Evolutionary conservation across 2,329 filamentous ascomycete genomes (phyloP), one percentile per base, ranked within the genome.

Genomic region (Phyllosticta citriasiana): DNA sequence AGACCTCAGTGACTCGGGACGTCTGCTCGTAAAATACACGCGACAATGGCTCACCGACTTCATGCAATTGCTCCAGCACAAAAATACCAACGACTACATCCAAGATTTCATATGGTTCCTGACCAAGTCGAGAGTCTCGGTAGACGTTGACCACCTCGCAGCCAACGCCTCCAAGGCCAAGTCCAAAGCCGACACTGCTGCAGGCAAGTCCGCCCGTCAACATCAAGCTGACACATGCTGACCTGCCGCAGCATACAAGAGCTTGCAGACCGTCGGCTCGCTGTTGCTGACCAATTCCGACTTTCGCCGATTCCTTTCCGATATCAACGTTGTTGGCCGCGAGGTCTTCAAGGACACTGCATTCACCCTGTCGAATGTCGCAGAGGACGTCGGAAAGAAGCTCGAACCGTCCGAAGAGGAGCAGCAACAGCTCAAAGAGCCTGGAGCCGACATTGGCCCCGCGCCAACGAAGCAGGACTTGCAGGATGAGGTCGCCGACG

Each of bases 51-150:
- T 97, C 7, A 82, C 85, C 62, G 82, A 92, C 62, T 85, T 96
- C 71, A 93, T 95, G 67, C 84, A 90, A n/a, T 76, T 96, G 5
- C 72, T 97, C 54, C 80, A 84, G 60, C 81, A 91, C 73, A 97
- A 97, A 78, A 97, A 97, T 72, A 78, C 80, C 64, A 75, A 84
- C 16, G 91, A 97, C 73, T 88, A 96, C 72, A 84, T 97, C 19
- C 93, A 97, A 72, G 90, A 97, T 68, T 89, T 97, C 65, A 79
- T 96, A 50, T 97, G 91, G 91, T 91, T 87, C 67, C 74, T 96
- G 55, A 78, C 85, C 64, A 88, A 89, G 70, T 86, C 90, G n/a
- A 82, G 83, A 35, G 77, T 94, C 5, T 82, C 82, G 1, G 74
- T 93, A 3, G 86, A 92, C 67, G 78, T 85, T 1, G 79, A 83